phyloP scores from a whole-genome alignment of 108 stramenopile species.

The Skeletonema potamos region DNA sequence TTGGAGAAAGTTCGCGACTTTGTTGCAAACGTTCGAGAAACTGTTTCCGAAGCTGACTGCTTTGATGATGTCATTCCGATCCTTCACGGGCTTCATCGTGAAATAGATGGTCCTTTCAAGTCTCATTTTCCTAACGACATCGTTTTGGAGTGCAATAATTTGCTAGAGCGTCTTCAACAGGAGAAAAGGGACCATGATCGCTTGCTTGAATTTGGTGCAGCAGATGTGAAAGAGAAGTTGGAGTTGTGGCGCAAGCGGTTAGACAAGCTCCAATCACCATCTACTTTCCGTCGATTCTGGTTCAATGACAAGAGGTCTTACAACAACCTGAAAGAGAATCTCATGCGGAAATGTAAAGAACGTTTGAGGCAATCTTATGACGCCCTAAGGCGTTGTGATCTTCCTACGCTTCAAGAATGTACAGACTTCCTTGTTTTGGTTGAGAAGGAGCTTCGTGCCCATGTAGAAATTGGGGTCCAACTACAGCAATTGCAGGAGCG shows the following conservation, averaged over 20 bases:
- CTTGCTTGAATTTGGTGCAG: constrained; percentile 24
- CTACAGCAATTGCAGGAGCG: constrained; percentile 17
- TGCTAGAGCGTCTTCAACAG: constrained; percentile 15
- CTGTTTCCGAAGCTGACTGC: constrained; percentile 20
- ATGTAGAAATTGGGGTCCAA: constrained; percentile 23
- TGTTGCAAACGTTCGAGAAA: not conserved
- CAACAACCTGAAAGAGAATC: constrained; percentile 1
- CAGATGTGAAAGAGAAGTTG: constrained; percentile 16
- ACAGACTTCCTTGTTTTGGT: constrained; percentile 35
- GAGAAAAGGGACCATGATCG: constrained; percentile 26
- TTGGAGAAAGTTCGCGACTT: constrained; percentile 6
- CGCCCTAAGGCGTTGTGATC: constrained; percentile 39
- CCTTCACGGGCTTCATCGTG: constrained; percentile 14
- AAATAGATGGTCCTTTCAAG: constrained; percentile 22
- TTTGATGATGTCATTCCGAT: constrained; percentile 44
- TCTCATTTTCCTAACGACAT: constrained; percentile 19
- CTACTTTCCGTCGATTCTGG: not conserved
- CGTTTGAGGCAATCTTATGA: constrained; percentile 13
- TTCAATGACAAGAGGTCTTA: constrained; percentile 24
- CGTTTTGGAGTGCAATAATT: constrained; percentile 9
- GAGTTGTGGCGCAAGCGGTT: constrained; percentile 19
- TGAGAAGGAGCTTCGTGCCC: constrained; percentile 19
- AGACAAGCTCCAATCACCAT: constrained; percentile 12
- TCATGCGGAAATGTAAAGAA: constrained; percentile 4
- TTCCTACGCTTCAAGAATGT: constrained; percentile 31